These are phyloP conservation scores for Exidia glandulosa DNA, from an alignment of 768 basidiomycete species.

Conservation along the genomic window DNA sequence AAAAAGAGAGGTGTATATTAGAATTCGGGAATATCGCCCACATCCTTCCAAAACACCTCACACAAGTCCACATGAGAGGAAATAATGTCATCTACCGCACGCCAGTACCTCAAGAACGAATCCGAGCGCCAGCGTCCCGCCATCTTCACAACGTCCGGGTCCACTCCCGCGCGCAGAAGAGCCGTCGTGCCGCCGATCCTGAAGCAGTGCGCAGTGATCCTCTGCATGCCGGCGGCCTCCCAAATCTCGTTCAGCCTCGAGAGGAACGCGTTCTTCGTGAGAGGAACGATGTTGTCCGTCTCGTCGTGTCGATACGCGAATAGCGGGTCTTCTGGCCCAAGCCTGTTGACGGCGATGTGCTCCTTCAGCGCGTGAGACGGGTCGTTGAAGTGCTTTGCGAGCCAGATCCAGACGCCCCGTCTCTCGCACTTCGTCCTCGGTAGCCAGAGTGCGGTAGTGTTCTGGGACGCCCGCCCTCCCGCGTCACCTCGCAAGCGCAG, in stretches of 20 bases:
- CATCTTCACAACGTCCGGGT: background rate
- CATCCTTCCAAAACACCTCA: background rate
- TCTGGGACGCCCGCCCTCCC: too few species aligned
- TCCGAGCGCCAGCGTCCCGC: background rate
- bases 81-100: background rate
- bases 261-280: background rate
- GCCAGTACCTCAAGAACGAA: background rate
- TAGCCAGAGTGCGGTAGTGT: too few species aligned
- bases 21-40: too few species aligned
- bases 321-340: too few species aligned
- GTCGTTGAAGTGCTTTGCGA: too few species aligned
- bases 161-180: background rate
- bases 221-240: background rate
- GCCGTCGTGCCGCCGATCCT: background rate
- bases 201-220: background rate
- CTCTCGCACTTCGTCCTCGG: too few species aligned
- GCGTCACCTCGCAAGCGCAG: background rate
- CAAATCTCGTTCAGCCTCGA: background rate
- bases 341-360: too few species aligned
- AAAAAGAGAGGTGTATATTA: too few species aligned
- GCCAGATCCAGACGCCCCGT: too few species aligned
- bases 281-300: too few species aligned
- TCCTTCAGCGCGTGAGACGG: too few species aligned
- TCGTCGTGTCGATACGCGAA: too few species aligned
- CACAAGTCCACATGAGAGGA: background rate